Conservation (phyloP, 2,329 filamentous ascomycete genomes). For the Fusarium sp. region DNA sequence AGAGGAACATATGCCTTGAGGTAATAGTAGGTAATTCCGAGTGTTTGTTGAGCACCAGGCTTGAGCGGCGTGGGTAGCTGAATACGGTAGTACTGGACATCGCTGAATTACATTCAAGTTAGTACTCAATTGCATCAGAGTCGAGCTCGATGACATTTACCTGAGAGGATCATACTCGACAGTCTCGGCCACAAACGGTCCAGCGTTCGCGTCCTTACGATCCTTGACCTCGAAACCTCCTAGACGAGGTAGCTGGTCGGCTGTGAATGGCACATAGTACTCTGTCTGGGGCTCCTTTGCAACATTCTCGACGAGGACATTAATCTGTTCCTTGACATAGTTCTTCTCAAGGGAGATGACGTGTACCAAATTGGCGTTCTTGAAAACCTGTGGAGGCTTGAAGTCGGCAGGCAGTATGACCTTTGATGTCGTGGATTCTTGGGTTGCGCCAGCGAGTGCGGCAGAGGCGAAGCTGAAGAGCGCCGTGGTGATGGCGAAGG, state of each 20-base stretch:
- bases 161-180: slow-evolving; percentile 73
- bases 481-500: slow-evolving; percentile 63
- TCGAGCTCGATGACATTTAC: slow-evolving; percentile 50
- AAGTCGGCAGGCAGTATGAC: slow-evolving; percentile 73
- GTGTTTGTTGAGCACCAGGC: slow-evolving; percentile 81
- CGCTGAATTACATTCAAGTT: slow-evolving; percentile 57
- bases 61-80: slow-evolving; percentile 80
- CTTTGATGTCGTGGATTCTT: slow-evolving; percentile 63
- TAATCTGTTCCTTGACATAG: slow-evolving; percentile 89
- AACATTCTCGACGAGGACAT: slow-evolving; percentile 93
- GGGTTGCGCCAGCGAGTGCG: slow-evolving; percentile 53
- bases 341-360: slow-evolving; percentile 93
- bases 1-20: slow-evolving; percentile 83
- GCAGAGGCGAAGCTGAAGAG: slow-evolving; percentile 68
- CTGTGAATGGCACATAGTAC: slow-evolving; percentile 91
- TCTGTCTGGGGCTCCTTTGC: slow-evolving; percentile 82
- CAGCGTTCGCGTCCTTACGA: slow-evolving; percentile 79
- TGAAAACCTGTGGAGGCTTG: slow-evolving; percentile 89
- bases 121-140: slow-evolving; percentile 11
- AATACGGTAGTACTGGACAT: slow-evolving; percentile 86
- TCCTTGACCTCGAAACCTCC: slow-evolving; percentile 93
- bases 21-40: slow-evolving; percentile 86
- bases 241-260: slow-evolving; percentile 77
- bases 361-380: slow-evolving; percentile 91
- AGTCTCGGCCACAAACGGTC: slow-evolving; percentile 75